Conservation (phyloP, 768 basidiomycete genomes). For the Lentinus tigrinus region DNA sequence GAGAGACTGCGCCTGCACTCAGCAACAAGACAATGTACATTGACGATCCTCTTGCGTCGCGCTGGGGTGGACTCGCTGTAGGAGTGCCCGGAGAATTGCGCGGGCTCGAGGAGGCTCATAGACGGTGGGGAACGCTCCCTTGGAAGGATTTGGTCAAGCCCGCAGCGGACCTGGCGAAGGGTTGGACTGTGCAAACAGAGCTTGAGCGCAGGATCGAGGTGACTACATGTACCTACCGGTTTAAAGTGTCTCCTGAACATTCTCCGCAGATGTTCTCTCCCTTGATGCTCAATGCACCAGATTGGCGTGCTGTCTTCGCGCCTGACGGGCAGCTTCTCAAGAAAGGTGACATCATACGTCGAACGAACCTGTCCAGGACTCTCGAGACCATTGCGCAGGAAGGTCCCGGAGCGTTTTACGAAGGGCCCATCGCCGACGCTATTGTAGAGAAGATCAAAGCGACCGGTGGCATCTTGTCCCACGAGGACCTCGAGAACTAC, state of each 20-base stretch:
- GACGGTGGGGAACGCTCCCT: constrained; percentile 74
- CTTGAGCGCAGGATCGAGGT: constrained; percentile 73
- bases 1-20: constrained; percentile 79
- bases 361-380: constrained; percentile 77
- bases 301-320: constrained; percentile 85
- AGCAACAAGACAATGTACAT: constrained; percentile 79
- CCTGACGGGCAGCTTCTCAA: constrained; percentile 67
- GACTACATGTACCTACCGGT: constrained; percentile 6
- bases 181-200: constrained; percentile 80
- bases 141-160: constrained; percentile 83
- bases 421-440: constrained; percentile 79
- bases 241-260: not conserved
- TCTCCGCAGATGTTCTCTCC: constrained; percentile 32
- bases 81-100: constrained; percentile 90
- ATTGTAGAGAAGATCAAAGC: constrained; percentile 66
- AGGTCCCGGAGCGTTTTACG: constrained; percentile 83
- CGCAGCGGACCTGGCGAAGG: constrained; percentile 67
- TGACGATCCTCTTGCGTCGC: constrained; percentile 49
- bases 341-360: constrained; percentile 71
- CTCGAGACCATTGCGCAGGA: constrained; percentile 69
- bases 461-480: constrained; percentile 79
- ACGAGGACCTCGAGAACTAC: constrained; percentile 73
- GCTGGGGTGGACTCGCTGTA: constrained; percentile 80
- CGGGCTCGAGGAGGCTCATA: constrained; percentile 82
- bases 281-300: constrained; percentile 65